phyloP scores from a whole-genome alignment of 306 rosid genomes.

The Vigna reflexopilosa region DNA sequence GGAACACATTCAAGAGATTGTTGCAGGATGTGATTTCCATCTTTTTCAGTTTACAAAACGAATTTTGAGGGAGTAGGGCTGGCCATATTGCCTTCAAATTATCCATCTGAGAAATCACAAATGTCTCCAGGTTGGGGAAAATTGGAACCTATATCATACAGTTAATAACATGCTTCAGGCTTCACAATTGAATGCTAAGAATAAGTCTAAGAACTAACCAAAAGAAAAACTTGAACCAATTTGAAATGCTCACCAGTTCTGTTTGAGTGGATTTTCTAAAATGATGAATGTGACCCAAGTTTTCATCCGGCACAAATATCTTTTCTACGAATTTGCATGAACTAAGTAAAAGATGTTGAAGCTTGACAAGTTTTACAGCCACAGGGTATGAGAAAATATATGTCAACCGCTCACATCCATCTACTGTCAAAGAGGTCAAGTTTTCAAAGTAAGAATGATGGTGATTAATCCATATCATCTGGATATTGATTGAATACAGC shows the following conservation, averaged over 20 bases:
- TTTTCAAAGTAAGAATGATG: constrained; percentile 43
- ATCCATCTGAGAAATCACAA: constrained; percentile 47
- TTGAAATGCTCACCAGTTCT: constrained; percentile 45
- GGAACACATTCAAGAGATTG: constrained; percentile 46
- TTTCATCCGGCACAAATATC: constrained; percentile 36
- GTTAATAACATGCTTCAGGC: constrained; percentile 23
- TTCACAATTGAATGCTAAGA: background rate
- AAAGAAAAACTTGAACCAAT: constrained; percentile 20
- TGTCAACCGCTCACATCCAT: constrained; percentile 46
- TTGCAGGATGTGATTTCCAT: constrained; percentile 47
- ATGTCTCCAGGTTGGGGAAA: constrained; percentile 52
- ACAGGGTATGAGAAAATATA: constrained; percentile 35
- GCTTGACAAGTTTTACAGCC: constrained; percentile 45
- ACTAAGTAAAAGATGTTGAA: constrained; percentile 44
- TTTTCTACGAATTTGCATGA: constrained; percentile 42
- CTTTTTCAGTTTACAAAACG: constrained; percentile 44
- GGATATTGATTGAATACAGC: constrained; percentile 37
- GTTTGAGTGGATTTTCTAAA: background rate
- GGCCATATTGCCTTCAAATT: constrained; percentile 53
- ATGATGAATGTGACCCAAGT: background rate
- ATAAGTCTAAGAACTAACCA: background rate
- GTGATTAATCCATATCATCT: constrained; percentile 47
- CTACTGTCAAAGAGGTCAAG: constrained; percentile 42
- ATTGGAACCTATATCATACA: constrained; percentile 44
- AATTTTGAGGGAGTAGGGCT: background rate